Percentiles rank a stretch among this genome's conserved stretches.
These are phyloP conservation scores for Ustanciosporium gigantosporum DNA, from an alignment of 1,284 basidiomycete genomes.

Conservation along the genomic window DNA sequence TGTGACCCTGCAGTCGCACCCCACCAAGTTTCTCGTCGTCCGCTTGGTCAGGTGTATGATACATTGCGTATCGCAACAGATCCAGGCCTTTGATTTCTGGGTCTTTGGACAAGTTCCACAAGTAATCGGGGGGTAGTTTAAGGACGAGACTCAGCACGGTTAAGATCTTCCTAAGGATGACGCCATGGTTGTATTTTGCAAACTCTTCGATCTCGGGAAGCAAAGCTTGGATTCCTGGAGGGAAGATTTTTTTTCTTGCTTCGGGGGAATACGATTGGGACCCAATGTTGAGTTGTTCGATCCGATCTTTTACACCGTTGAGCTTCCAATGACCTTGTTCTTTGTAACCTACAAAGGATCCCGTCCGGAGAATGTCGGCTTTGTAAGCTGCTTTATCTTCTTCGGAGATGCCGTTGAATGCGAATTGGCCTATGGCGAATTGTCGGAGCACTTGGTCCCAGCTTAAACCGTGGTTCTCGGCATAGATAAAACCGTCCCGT, in stretches of 20 bases:
- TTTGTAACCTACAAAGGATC: conserved; percentile 62
- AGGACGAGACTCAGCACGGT: conserved; percentile 62
- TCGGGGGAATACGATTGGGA: conserved; percentile 50
- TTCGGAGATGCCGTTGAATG: conserved; percentile 48
- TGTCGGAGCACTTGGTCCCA: conserved; percentile 55
- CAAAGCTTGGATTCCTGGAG: conserved; percentile 39
- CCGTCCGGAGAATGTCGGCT: conserved; percentile 51
- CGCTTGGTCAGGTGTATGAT: conserved; percentile 60
- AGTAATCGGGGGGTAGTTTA: conserved; percentile 62
- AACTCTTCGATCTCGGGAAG: conserved; percentile 62
- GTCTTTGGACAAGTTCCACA: conserved; percentile 62
- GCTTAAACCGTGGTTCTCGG: conserved; percentile 55
- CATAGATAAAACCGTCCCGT: conserved; percentile 57
- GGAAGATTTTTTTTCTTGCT: conserved; percentile 36
- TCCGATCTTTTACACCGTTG: conserved; percentile 61
- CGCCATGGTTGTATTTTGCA: conserved; percentile 59
- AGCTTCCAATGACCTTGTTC: conserved; percentile 63
- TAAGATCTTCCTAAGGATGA: conserved; percentile 63
- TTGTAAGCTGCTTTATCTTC: conserved; percentile 53
- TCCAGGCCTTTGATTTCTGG: conserved; percentile 62
- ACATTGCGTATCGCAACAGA: conserved; percentile 63
- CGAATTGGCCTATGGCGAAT: conserved; percentile 58
- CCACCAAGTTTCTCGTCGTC: conserved; percentile 61
- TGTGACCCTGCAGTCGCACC: conserved; percentile 63
- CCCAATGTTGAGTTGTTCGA: conserved; percentile 64